Evolutionary conservation across 441 rosid genomes (phyloP), one percentile per base, ranked within the genome.

Genomic region (Pelargonium fulgidum): DNA sequence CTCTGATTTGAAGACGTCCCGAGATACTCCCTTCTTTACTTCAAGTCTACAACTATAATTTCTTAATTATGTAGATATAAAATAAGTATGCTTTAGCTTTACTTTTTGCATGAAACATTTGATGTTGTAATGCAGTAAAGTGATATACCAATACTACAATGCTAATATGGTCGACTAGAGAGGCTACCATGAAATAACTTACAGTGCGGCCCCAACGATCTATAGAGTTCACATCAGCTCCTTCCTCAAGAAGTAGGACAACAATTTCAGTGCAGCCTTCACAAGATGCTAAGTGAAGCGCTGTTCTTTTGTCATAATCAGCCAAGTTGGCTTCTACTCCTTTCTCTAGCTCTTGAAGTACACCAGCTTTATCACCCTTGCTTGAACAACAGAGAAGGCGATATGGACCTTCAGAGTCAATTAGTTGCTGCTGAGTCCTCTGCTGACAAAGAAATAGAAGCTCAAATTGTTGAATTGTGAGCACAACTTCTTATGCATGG

Each of bases 131-230:
- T 44, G 48, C 48, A 44, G 8, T 44, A 44, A 44, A 44, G 10
- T 44, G 48, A 2, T 44, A 44, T 44, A 8, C 10, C 4, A 2
- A 44, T 44, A 44, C 10, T 5, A 44, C 10, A 12, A 8, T 44
- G 48, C 48, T n/a, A 44, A 44, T 44, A 2, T 4, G 48, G 48
- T 44, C 10, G 10, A 44, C 4, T 44, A 12, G 10, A 44, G 10
- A 8, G 48, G 6, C 4, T 5, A 12, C 48, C 6, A 4, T 44
- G n/a, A n/a, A n/a, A n/a, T 44, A 58, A 78, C 91, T 82, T 76
- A 87, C 92, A 59, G 88, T 85, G 70, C 85, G 88, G 67, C 85
- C 85, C 87, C 89, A 87, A 36, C 88, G 92, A 77, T 84, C 92
- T 8, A 72, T 47, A 50, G 81, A 81, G 70, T 87, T 83, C 22